Conservation (phyloP, 768 basidiomycete genomes). For the Boletus edulis region DNA sequence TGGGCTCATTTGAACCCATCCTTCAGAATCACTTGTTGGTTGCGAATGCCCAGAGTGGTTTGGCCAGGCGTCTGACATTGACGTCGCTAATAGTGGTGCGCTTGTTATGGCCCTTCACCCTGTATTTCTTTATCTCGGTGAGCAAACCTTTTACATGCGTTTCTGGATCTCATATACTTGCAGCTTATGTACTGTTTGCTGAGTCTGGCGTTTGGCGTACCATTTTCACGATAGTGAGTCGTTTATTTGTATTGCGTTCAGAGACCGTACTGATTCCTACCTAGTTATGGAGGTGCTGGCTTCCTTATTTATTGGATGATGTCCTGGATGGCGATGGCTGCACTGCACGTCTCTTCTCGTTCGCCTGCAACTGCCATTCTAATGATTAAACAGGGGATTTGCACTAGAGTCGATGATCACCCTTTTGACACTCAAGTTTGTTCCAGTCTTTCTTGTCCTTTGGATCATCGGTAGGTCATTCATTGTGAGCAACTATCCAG, state of each 20-base stretch:
- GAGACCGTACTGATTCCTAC: background rate
- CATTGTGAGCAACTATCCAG: background rate
- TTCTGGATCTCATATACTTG: background rate
- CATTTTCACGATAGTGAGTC: conserved; percentile 47
- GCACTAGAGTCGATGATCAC: conserved; percentile 60
- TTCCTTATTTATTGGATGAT: conserved; percentile 71
- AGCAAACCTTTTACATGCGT: conserved; percentile 6
- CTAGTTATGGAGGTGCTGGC: conserved; percentile 50
- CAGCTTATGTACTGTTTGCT: conserved; percentile 59
- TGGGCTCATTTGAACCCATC: background rate
- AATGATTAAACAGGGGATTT: conserved; percentile 46
- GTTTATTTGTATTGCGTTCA: background rate
- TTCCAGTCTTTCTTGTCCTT: conserved; percentile 59
- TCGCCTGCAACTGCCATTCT: background rate
- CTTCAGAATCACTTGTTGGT: conserved; percentile 31
- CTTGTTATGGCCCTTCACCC: conserved; percentile 34
- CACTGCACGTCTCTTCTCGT: conserved; percentile 39
- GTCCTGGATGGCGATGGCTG: conserved; percentile 54
- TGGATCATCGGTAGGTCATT: conserved; percentile 57
- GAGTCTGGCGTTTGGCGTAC: conserved; percentile 57
- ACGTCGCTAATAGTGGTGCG: conserved; percentile 40
- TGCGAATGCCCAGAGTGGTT: conserved; percentile 37
- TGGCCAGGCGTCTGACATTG: conserved; percentile 39
- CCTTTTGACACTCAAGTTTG: conserved; percentile 48
- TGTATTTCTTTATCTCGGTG: conserved; percentile 44